phyloP scores from a whole-genome alignment of 2,329 filamentous ascomycete species.

The Colletotrichum eremochloae region DNA sequence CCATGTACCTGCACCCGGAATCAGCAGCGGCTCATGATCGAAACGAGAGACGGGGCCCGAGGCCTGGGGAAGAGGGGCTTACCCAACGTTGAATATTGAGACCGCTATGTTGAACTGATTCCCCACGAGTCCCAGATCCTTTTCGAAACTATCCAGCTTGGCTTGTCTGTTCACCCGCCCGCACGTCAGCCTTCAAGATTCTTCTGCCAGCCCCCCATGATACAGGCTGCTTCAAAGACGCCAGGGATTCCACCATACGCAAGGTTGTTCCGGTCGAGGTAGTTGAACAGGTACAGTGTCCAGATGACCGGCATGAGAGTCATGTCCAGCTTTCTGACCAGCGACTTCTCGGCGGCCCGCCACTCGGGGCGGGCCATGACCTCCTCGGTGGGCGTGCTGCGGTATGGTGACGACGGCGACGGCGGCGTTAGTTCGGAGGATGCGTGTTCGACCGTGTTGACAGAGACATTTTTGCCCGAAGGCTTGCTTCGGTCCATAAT shows the following conservation, averaged over 20 bases:
- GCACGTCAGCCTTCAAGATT: neutral
- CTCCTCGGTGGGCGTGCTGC: conserved; percentile 3
- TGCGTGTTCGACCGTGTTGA: conserved; percentile 20
- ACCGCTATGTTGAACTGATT: conserved; percentile 40
- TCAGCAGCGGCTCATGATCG: neutral
- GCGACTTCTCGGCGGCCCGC: conserved; percentile 25
- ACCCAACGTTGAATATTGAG: conserved; percentile 39
- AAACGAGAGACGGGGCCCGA: neutral
- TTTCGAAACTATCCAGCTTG: conserved; percentile 32
- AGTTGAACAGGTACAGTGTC: conserved; percentile 42
- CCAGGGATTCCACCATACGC: conserved; percentile 30
- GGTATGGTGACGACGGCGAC: neutral
- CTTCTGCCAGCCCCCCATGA: neutral
- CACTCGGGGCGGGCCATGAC: conserved; percentile 33
- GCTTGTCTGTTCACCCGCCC: conserved; percentile 30
- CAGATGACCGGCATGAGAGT: conserved; percentile 44
- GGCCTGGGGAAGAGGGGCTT: neutral
- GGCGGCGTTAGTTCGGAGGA: neutral
- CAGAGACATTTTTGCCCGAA: conserved; percentile 18
- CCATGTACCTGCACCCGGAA: conserved; percentile 39
- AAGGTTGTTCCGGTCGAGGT: conserved; percentile 39
- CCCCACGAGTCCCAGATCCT: conserved; percentile 35
- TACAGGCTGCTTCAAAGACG: neutral
- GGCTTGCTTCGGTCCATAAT: conserved; percentile 17
- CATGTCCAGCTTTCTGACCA: conserved; percentile 46